phyloP scores from a whole-genome alignment of 139 green algal genomes.

The Asterochloris sp. region DNA sequence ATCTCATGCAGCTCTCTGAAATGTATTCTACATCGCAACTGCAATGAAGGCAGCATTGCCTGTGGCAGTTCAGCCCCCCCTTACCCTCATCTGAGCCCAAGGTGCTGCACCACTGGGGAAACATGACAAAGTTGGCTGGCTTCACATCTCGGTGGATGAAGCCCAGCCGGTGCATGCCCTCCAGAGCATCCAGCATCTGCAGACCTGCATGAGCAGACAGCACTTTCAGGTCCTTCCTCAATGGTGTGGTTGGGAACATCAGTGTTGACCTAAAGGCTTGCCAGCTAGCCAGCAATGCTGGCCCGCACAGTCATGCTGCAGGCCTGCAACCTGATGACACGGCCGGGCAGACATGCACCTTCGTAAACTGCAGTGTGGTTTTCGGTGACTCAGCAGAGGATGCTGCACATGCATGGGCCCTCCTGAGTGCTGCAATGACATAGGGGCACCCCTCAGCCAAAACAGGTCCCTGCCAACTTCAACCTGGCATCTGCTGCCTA shows the following conservation, averaged over 20 bases:
- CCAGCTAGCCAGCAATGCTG: not conserved
- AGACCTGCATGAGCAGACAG: not conserved
- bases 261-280: not conserved
- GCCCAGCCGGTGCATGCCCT: slow-evolving; percentile 56
- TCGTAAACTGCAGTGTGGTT: not conserved
- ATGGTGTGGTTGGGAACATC: no score
- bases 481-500: no score
- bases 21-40: not conserved
- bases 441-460: no score
- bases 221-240: no score
- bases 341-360: not conserved
- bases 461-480: no score
- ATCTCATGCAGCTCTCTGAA: not conserved
- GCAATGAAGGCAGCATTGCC: no score
- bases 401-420: no score
- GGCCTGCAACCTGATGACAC: not conserved
- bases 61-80: no score
- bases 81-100: no score
- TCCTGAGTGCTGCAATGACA: no score
- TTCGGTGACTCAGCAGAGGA: not conserved
- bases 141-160: slow-evolving; percentile 83
- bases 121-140: slow-evolving; percentile 72
- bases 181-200: slow-evolving; percentile 46
- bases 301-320: not conserved
- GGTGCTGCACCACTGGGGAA: no score